Evolutionary conservation across 1,139 yeast species (phyloP), one percentile per base, ranked within the genome.

Genomic region (Debaryomyces singareniensis): DNA sequence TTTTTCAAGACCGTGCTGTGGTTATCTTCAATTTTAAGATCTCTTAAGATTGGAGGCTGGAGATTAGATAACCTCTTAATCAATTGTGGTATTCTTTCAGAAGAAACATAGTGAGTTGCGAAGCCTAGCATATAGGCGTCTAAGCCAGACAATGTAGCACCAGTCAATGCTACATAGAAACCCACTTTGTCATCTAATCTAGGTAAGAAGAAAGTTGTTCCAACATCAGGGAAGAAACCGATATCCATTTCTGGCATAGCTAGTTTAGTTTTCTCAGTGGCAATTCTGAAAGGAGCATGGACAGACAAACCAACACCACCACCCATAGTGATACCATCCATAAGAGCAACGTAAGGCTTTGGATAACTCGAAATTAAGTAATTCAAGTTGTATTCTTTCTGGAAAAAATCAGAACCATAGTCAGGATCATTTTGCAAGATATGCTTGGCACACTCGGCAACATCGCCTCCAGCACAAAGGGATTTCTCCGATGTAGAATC

Each of bases 191-290:
- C 86, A 47, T 83, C 91, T 38, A 87, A 60, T 43, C 85, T 73
- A 25, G 95, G 86, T 44, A 93, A 65, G 58, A 89, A 89, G 58
- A 84, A 89, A 5, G 95, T 78, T 25, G 94, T 81, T 26, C 97
- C 98, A 6, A 91, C 97, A 53, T 91, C 99, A 6, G 96, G 95
- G 63, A 85, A 84, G 55, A 89, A 86, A 0, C 99, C 99, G 53
- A 93, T 91, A 46, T 85, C 91, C 70, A 93, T 82, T 57, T 91
- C 98, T 4, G 98, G 98, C 98, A 91, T 93, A 37, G 97, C 95
- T 59, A 89, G 74, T 50, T 79, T 71, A 13, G 97, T 89, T 47
- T 74, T 73, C 48, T 91, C 97, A 23, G 96, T 85, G 9, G 93
- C 94, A 29, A 91, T 67, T 51, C 98, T 75, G 67, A 89, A 89